Evolutionary conservation across 805 yeast genomes (phyloP).

Genomic region (Pichia manshurica): DNA sequence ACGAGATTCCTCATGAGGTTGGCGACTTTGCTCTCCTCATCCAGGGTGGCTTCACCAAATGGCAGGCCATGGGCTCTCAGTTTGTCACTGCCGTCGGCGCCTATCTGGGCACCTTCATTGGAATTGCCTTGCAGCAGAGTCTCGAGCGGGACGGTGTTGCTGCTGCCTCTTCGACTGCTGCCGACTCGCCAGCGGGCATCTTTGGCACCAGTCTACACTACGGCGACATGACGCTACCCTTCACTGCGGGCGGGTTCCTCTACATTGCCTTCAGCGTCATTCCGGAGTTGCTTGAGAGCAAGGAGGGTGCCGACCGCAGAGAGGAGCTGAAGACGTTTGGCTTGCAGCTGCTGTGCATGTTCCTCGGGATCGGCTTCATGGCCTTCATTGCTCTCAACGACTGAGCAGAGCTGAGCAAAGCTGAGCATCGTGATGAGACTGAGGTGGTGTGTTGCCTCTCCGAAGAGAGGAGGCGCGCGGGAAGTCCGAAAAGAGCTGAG

Average conservation of each 20-base stretch:
- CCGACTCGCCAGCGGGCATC: neutral
- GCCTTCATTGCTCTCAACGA: conserved; percentile 44
- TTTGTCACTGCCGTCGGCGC: conserved; percentile 62
- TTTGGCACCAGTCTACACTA: neutral
- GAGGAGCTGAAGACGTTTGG: conserved; percentile 37
- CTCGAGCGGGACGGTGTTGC: neutral
- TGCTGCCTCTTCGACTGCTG: too few relatives aligned
- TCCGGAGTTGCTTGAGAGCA: conserved; percentile 57
- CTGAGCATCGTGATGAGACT: too few relatives aligned
- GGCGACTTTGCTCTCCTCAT: conserved; percentile 73
- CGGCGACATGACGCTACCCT: conserved; percentile 52
- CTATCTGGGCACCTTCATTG: conserved; percentile 57
- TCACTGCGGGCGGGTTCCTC: conserved; percentile 72
- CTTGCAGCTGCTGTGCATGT: conserved; percentile 43
- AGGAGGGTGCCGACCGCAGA: conserved; percentile 30
- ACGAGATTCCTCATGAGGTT: conserved; percentile 76
- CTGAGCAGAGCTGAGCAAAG: conserved; percentile 15
- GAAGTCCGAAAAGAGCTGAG: neutral
- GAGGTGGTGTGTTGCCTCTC: too few relatives aligned
- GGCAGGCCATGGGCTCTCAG: conserved; percentile 64
- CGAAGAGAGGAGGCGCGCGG: neutral
- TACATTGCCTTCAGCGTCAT: conserved; percentile 74
- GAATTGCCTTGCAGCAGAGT: conserved; percentile 47
- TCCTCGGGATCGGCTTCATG: conserved; percentile 56
- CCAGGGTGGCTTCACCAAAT: conserved; percentile 61